Evolutionary conservation across 805 yeast species (phyloP), one percentile per base, ranked within the genome.

Genomic region (Ogataea nonfermentans): DNA sequence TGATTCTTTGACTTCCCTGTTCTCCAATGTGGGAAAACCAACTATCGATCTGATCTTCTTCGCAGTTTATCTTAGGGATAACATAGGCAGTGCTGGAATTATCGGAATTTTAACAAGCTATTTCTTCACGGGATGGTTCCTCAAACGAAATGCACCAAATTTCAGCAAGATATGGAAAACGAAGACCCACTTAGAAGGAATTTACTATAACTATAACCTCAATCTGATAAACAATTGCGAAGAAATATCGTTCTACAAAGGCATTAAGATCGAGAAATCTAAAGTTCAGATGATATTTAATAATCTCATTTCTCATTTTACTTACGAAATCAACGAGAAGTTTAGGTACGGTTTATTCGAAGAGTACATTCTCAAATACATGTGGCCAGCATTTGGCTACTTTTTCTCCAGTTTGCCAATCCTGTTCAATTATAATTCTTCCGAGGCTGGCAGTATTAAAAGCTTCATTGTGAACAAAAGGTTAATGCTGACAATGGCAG

Each of bases 321-420:
- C 47, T 3, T 43, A 31, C n/a, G 69, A 65, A 39, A 71, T 72
- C 57, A 60, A 64, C 20, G 87, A 81, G 47, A 76, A 84, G 44
- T 80, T 85, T 40, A 64, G 72, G 9, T 90, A 88, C 60, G 81
- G 80, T 36, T 70, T 86, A 46, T 62, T 84, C 43, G 96, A 90
- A 65, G 95, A 88, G 57, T 87, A 88, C 55, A 78, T 89, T 33
- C 73, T 90, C 61, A 90, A 89, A 64, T 88, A 86, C 57, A 79
- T 91, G 9, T 90, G 97, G 97, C 88, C 96, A 3, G 96, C 95
- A 0, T 74, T 90, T 65, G 96, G 97, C n/a, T 89, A 88, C 59
- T 63, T 89, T 15, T 89, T 87, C 65, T 86, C 96, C 0, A 84
- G 95, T 1, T 73, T 90, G 47, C 98, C 98, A 2, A 90, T 90